Evolutionary conservation across 2,329 filamentous ascomycete genomes (phyloP), one percentile per base, ranked within the genome.

Genomic region (Xylaria arbuscula): DNA sequence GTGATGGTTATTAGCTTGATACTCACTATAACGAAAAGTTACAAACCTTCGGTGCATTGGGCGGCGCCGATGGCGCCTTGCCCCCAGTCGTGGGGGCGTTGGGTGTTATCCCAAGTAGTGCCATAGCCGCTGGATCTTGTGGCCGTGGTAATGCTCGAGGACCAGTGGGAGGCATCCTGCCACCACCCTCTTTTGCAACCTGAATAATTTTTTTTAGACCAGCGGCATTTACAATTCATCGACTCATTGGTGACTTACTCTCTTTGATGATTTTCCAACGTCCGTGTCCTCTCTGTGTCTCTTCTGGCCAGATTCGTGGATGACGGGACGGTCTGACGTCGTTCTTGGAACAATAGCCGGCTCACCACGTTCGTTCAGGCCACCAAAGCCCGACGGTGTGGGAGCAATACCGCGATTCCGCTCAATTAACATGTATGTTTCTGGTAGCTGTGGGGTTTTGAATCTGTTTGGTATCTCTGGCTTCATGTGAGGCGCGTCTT

Each of bases 291-390:
- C 76, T 54, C 74, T 72, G 32, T 67, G 72, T 32, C 78, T 72
- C 55, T 79, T 79, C 50, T 71, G 66, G 22, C 73, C 72, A 7
- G 76, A 76, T 36, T 74, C 68, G 56, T 79, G 77, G 42, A 78
- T 78, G 1, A 79, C 67, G 2, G 77, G 77, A 22, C 73, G 76
- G 50, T 76, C 75, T n/a, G 73, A 73, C 9, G 70, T 62, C n/a
- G 64, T 66, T 47, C 62, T 68, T 19, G 66, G 64, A n/a, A 73
- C 64, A 3, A 68, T 68, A 3, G 71, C 68, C 11, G 70, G 67
- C 62, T 79, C 76, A 2, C 77, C 77, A 13, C 76, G 74, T 62
- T 78, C 77, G 38, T 79, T 77, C 34, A 79, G 62, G 2, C 77
- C 76, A 11, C 70, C 72, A 53, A 72, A 77, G 32, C 65, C 64